These are phyloP conservation scores for Agrostemma githago DNA, from an alignment of 148 eudicot species.

Conservation along the genomic window DNA sequence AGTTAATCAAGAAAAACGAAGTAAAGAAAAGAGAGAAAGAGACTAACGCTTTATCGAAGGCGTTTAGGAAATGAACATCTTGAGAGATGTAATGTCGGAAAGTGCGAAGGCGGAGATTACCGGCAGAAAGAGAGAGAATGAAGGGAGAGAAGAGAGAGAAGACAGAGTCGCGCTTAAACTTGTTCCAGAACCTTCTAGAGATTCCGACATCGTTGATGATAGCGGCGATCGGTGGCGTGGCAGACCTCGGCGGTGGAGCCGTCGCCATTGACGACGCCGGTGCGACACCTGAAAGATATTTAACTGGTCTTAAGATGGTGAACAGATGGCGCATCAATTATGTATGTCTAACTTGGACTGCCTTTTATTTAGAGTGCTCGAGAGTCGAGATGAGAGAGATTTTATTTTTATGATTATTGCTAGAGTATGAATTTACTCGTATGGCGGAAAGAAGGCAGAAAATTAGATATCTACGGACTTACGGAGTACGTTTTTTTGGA, in stretches of 20 bases:
- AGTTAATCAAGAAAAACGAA: background rate
- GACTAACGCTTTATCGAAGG: constrained; percentile 77
- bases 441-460: background rate
- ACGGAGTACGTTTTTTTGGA: background rate
- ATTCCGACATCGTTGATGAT: constrained; percentile 48
- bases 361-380: background rate
- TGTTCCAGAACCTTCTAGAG: constrained; percentile 59
- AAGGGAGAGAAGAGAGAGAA: constrained; percentile 74
- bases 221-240: constrained; percentile 30
- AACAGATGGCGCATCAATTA: background rate
- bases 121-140: constrained; percentile 65
- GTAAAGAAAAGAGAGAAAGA: background rate
- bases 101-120: constrained; percentile 44
- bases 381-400: background rate
- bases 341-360: too few species aligned
- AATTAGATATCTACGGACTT: background rate
- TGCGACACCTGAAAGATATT: background rate
- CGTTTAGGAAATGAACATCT: constrained; percentile 74
- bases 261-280: constrained; percentile 32
- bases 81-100: constrained; percentile 79
- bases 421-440: too few species aligned
- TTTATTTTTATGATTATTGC: too few species aligned
- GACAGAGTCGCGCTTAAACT: constrained; percentile 41
- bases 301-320: background rate
- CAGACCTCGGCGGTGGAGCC: constrained; percentile 35